Evolutionary conservation across 2,329 filamentous ascomycete species (phyloP), one percentile per base, ranked within the genome.

Genomic region (Aspergillus persii): DNA sequence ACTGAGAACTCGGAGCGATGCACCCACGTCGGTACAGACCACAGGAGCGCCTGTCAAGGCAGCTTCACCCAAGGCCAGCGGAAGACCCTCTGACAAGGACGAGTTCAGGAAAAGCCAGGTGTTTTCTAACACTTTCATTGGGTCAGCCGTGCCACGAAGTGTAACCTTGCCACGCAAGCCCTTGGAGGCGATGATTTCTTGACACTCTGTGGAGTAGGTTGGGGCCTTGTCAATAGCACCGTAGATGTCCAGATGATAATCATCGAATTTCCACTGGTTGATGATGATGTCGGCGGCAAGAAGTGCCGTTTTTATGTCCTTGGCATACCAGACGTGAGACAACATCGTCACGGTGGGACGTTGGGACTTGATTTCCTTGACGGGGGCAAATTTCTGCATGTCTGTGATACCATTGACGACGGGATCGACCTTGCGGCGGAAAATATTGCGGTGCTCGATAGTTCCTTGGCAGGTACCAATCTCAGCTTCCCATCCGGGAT

Each of bases 391-490:
- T 59, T 83, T 83, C 51, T 84, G 83, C 83, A 86, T 87, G 67
- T 88, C 83, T 52, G 82, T 82, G 63, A 88, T 87, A 53, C 85
- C 85, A 66, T 88, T 88, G 63, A 87, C 84, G 39, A 88, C 84
- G 1, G 86, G 85, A 62, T 87, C 85, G 48, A 88, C 83, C 68
- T 86, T 86, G 54, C 84, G 79, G 50, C 76, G 76, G 76, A 86
- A 87, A 8, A 78, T 76, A 59, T 84, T 84, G 60, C 83, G 80
- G 66, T 85, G 84, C 57, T 83, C 80, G 46, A 86, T 77, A 15
- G 77, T 76, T 18, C 85, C 84, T 63, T 85, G 80, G 56, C 80
- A 79, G 11, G 83, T 86, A 44, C 85, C 85, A 29, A 87, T 83
- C 64, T 87, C 85, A 3, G 83, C 78, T 65, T 87, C 85, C 85